These are phyloP conservation scores for Chenopodium album DNA, from an alignment of 148 eudicot genomes.

Conservation along the genomic window DNA sequence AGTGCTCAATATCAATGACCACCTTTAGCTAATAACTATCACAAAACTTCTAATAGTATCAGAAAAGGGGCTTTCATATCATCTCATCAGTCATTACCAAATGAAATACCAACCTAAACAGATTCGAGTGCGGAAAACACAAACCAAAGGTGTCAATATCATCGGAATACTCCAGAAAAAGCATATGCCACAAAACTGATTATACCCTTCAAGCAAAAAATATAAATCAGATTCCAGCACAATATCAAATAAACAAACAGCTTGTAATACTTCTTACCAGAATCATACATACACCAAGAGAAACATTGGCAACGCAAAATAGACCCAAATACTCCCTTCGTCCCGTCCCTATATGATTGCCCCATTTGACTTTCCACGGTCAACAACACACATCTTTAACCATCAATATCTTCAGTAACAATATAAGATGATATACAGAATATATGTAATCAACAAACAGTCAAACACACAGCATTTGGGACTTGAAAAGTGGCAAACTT, in stretches of 20 bases:
- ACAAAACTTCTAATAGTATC: constrained; percentile 6
- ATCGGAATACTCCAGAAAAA: constrained; percentile 14
- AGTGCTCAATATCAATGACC: constrained; percentile 11
- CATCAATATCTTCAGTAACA: no score
- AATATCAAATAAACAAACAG: background rate
- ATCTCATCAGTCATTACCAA: constrained; percentile 17
- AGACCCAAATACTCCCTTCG: no score
- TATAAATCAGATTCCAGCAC: constrained; percentile 1
- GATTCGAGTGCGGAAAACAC: constrained; percentile 17
- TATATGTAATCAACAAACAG: no score
- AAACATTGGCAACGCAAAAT: background rate
- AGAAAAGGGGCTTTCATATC: background rate
- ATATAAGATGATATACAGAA: no score
- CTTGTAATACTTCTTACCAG: background rate
- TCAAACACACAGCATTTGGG: no score
- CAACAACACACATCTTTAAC: no score
- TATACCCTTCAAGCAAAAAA: constrained; percentile 18
- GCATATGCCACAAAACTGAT: constrained; percentile 7
- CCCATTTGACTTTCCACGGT: no score
- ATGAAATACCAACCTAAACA: constrained; percentile 13
- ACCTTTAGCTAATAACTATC: background rate
- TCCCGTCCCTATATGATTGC: no score
- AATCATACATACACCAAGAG: background rate
- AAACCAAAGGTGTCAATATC: constrained; percentile 20
- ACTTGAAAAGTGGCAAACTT: no score